Evolutionary conservation across 2,329 filamentous ascomycete species (phyloP).

Genomic region (Botrytis porri): DNA sequence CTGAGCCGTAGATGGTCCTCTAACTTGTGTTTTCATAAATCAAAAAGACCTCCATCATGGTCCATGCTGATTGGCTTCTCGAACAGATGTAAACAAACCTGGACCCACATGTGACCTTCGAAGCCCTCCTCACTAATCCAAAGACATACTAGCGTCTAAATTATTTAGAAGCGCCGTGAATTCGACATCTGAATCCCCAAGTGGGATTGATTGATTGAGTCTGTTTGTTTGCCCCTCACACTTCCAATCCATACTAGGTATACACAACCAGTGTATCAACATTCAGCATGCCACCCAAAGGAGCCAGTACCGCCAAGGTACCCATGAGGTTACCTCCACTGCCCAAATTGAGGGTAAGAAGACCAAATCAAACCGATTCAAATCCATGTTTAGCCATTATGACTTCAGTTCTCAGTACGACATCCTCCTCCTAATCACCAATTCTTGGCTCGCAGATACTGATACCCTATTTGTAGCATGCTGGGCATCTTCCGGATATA

Average conservation of each 20-base stretch:
- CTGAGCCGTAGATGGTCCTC: neutral
- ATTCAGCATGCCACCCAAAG: constrained; percentile 37
- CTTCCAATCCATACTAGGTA: neutral
- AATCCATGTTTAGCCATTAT: constrained; percentile 66
- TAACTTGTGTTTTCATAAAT: constrained; percentile 6
- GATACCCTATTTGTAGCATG: constrained; percentile 55
- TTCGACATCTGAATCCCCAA: neutral
- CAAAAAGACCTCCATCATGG: neutral
- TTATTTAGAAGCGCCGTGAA: constrained; percentile 22
- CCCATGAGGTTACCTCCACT: constrained; percentile 52
- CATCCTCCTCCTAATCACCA: neutral
- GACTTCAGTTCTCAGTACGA: constrained; percentile 63
- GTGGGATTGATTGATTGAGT: neutral
- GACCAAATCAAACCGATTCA: constrained; percentile 58
- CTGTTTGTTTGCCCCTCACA: neutral
- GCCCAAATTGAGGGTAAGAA: constrained; percentile 60
- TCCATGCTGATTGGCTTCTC: constrained; percentile 2
- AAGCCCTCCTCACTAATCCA: neutral
- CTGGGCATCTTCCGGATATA: constrained; percentile 78
- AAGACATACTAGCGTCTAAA: constrained; percentile 27
- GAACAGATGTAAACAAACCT: constrained; percentile 15
- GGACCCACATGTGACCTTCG: neutral
- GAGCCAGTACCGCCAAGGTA: constrained; percentile 33
- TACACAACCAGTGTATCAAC: neutral
- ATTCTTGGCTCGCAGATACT: neutral